These are phyloP conservation scores for Trypanosoma melophagium DNA, from an alignment of 208 protist genomes.

Conservation along the genomic window DNA sequence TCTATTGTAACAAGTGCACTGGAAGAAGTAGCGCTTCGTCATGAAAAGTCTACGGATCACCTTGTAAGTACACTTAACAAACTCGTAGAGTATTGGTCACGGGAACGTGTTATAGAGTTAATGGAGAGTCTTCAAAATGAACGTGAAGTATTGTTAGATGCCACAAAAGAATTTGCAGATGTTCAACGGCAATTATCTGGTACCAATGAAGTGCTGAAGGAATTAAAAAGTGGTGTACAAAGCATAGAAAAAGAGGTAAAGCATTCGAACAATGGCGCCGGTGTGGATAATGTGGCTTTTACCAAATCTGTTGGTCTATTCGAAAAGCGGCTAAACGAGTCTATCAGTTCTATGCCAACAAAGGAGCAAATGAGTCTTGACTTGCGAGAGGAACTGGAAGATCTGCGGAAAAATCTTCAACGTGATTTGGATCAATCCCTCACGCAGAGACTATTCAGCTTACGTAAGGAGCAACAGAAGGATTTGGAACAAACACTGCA, in stretches of 20 bases:
- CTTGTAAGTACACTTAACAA: constrained; percentile 57
- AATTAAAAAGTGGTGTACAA: constrained; percentile 16
- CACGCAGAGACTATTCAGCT: neutral
- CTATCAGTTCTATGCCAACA: neutral
- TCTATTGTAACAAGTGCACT: constrained; percentile 54
- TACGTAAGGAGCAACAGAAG: constrained; percentile 15
- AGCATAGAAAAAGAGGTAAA: constrained; percentile 14
- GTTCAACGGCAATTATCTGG: constrained; percentile 21
- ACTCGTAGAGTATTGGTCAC: constrained; percentile 56
- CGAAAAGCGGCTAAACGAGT: constrained; percentile 10
- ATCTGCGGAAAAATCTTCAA: constrained; percentile 16
- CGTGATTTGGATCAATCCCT: constrained; percentile 11
- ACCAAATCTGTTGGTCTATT: constrained; percentile 1
- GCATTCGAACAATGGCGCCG: neutral
- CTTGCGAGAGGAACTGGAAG: constrained; percentile 14
- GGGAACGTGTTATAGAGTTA: constrained; percentile 56
- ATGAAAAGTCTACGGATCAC: constrained; percentile 66
- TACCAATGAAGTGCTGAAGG: constrained; percentile 5
- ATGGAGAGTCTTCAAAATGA: constrained; percentile 45
- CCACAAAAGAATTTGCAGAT: constrained; percentile 32
- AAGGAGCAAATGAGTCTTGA: constrained; percentile 24
- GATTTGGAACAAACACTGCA: neutral
- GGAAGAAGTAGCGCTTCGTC: constrained; percentile 58
- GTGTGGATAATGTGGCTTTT: neutral
- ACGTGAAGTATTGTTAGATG: constrained; percentile 44